These are phyloP conservation scores for Eremochloa ophiuroides DNA, from an alignment of 176 grass and related monocot genomes.

Conservation along the genomic window DNA sequence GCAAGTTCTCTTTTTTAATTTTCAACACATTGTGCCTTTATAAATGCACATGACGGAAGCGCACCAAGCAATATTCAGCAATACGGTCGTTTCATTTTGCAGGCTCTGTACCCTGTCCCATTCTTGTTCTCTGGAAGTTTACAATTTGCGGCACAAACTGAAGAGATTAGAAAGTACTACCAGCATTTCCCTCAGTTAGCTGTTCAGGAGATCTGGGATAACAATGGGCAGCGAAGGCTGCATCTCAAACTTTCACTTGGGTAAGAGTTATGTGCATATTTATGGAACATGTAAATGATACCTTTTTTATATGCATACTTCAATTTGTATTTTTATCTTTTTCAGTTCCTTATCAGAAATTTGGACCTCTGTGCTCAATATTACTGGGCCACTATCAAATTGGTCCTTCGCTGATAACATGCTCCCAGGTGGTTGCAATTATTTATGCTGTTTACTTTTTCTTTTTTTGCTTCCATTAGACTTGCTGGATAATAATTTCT, in stretches of 20 bases:
- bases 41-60: not conserved
- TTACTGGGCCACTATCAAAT: conserved; percentile 90
- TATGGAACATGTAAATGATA: not conserved
- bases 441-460: not conserved
- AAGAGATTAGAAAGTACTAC: conserved; percentile 72
- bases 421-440: conserved; percentile 56
- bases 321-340: conserved; percentile 1
- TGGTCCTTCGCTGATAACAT: conserved; percentile 88
- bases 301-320: conserved; percentile 1
- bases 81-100: conserved; percentile 24
- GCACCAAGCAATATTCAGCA: conserved; percentile 1
- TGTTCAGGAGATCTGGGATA: conserved; percentile 38
- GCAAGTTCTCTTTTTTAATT: not conserved
- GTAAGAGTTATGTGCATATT: conserved; percentile 39
- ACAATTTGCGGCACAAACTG: conserved; percentile 54
- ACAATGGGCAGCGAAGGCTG: conserved; percentile 54
- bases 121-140: conserved; percentile 92
- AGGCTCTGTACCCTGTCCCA: conserved; percentile 82
- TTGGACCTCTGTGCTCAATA: conserved; percentile 74
- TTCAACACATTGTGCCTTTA: not conserved
- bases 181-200: conserved; percentile 54
- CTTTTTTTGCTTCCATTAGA: conserved; percentile 17
- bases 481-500: conserved; percentile 3
- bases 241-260: conserved; percentile 81
- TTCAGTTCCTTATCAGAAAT: conserved; percentile 84